phyloP scores from a whole-genome alignment of 1,284 basidiomycete genomes.

The Irpex lacteus region DNA sequence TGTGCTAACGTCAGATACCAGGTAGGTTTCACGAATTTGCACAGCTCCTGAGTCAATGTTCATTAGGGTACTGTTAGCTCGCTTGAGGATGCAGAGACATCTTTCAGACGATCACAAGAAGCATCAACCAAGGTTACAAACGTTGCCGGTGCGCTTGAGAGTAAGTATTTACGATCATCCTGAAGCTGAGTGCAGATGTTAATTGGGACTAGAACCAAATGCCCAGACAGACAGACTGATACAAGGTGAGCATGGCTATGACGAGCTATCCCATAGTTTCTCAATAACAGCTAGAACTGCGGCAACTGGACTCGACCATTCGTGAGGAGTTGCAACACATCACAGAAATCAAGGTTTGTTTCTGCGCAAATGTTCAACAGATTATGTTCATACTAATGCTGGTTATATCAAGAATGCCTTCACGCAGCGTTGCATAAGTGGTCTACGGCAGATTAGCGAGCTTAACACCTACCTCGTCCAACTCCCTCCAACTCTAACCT shows the following conservation, averaged over 20 bases:
- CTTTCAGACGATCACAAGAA: slow-evolving; percentile 54
- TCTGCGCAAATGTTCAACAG: not conserved
- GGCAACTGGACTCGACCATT: slow-evolving; percentile 56
- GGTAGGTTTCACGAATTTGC: slow-evolving; percentile 38
- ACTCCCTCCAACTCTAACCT: slow-evolving; percentile 58
- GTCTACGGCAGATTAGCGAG: slow-evolving; percentile 68
- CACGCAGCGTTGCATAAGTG: slow-evolving; percentile 65
- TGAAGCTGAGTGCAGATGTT: not conserved
- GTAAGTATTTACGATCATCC: slow-evolving; percentile 30
- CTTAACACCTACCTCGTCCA: slow-evolving; percentile 77
- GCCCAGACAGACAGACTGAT: slow-evolving; percentile 50
- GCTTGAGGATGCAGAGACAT: slow-evolving; percentile 58
- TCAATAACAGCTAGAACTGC: slow-evolving; percentile 48
- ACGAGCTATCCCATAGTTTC: not conserved
- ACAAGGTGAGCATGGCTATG: slow-evolving; percentile 41
- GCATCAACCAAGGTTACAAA: slow-evolving; percentile 54
- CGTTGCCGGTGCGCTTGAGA: slow-evolving; percentile 50
- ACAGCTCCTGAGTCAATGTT: slow-evolving; percentile 3
- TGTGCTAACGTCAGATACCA: slow-evolving; percentile 40
- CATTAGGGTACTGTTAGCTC: slow-evolving; percentile 33
- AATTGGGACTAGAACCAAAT: slow-evolving; percentile 38
- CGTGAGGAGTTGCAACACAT: slow-evolving; percentile 59
- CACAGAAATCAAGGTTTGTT: slow-evolving; percentile 54
- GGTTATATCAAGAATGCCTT: slow-evolving; percentile 60
- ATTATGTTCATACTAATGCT: not conserved